phyloP scores from a whole-genome alignment of 1,284 basidiomycete genomes.

The Cryptococcus sp. region DNA sequence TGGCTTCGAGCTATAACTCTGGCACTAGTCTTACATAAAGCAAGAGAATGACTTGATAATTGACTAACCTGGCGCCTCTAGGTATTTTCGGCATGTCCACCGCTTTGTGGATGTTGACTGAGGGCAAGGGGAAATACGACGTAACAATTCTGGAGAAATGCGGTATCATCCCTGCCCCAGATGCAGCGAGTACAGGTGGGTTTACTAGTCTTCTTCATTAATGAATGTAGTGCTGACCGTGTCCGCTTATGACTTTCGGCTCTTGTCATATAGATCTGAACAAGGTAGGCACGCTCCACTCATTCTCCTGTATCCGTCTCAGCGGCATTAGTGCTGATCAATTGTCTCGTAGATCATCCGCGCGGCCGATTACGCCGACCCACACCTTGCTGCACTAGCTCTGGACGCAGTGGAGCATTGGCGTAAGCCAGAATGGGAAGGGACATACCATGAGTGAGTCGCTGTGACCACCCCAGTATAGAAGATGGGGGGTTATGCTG shows the following conservation, averaged over 20 bases:
- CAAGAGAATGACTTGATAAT: background rate
- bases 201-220: constrained; percentile 1
- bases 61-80: constrained; percentile 4
- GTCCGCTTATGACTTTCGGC: background rate
- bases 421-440: constrained; percentile 62
- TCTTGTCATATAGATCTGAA: constrained; percentile 43
- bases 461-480: background rate
- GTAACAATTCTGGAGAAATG: constrained; percentile 52
- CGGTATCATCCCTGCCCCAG: constrained; percentile 47
- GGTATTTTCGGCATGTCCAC: constrained; percentile 54
- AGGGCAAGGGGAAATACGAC: constrained; percentile 39
- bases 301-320: no score
- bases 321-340: background rate
- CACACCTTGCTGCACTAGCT: constrained; percentile 38
- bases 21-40: no score
- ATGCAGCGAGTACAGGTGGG: constrained; percentile 52
- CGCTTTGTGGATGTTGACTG: constrained; percentile 50
- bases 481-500: background rate
- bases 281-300: constrained; percentile 32
- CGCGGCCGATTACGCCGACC: constrained; percentile 51
- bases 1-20: no score
- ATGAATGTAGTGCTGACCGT: background rate
- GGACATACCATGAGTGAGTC: constrained; percentile 75
- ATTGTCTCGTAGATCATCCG: constrained; percentile 43
- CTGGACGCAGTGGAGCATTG: constrained; percentile 51